Evolutionary conservation across 2,329 filamentous ascomycete species (phyloP).

Genomic region (Fusarium albosuccineum): DNA sequence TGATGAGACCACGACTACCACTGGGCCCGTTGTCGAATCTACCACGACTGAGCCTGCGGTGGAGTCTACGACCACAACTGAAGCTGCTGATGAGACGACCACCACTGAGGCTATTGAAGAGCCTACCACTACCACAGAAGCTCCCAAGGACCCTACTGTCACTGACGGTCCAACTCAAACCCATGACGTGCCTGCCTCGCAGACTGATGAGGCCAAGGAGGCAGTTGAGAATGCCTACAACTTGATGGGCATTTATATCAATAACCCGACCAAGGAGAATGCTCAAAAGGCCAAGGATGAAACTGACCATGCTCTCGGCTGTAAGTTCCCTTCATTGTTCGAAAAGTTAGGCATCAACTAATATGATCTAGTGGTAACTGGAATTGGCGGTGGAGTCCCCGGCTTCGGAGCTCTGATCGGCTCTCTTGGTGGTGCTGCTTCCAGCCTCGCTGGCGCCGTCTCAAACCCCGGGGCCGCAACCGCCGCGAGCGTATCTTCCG

Average conservation of each 20-base stretch:
- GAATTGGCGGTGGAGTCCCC: constrained; percentile 1
- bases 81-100: not conserved
- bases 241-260: not conserved
- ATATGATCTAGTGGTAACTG: not conserved
- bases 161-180: constrained; percentile 1
- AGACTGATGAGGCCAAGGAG: constrained; percentile 9
- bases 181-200: not conserved
- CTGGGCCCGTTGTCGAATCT: no score
- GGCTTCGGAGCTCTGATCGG: constrained; percentile 7
- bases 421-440: constrained; percentile 1
- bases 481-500: constrained; percentile 5
- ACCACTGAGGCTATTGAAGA: not conserved
- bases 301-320: not conserved
- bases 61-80: not conserved
- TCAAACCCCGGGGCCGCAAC: constrained; percentile 12
- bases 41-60: no score
- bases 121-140: not conserved
- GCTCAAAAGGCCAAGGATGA: constrained; percentile 12
- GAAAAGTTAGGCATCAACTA: not conserved
- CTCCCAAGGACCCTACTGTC: not conserved
- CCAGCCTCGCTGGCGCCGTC: constrained; percentile 1
- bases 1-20: no score
- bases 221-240: constrained; percentile 3
- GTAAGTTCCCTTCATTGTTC: not conserved
- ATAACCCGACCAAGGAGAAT: constrained; percentile 12